Evolutionary conservation across 2,329 filamentous ascomycete species (phyloP), one percentile per base, ranked within the genome.

Genomic region (Xylaria sp.): DNA sequence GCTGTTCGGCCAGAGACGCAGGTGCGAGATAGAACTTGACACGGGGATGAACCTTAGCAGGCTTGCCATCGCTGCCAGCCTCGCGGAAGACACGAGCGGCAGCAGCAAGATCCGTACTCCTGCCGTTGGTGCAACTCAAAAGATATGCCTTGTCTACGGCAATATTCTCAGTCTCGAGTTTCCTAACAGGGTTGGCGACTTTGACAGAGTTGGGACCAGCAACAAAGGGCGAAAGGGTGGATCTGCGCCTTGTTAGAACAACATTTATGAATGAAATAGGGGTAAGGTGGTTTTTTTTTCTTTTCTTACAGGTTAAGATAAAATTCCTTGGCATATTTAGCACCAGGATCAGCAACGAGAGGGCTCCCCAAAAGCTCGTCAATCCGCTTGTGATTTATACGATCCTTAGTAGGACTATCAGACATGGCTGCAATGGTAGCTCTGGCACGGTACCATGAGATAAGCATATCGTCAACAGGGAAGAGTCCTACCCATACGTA

Each of bases 131-230:
- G 77, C 93, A 97, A 0, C 88, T 92, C 0, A 97, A 88, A 0
- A 97, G 78, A 70, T 96, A 97, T 0, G 90, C 92, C 68, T 89
- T 91, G 76, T 97, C 76, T 19, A 97, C 73, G 44, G 84, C 81
- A 70, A 97, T 96, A 60, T 89, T 75, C 68, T 93, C 78, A 0
- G 81, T 69, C 63, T 88, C 88, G 1, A 97, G 82, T 26, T 93
- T 85, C 4, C 78, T 74, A 1, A 97, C 72, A 0, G 93, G 91
- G 0, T 87, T 96, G 0, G 89, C 86, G 0, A 96, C 76, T 72
- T 97, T 97, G 66, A 96, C 91, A 0, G 89, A 92, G 74, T 97
- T 96, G 0, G 93, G 93, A 0, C 93, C 92, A 0, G 92, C 81
- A 8, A 97, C 86, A 52, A 89, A 92, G 0, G 92, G 92, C 0